Evolutionary conservation across 2,329 filamentous ascomycete genomes (phyloP).

Genomic region (Botrytis paeoniae): DNA sequence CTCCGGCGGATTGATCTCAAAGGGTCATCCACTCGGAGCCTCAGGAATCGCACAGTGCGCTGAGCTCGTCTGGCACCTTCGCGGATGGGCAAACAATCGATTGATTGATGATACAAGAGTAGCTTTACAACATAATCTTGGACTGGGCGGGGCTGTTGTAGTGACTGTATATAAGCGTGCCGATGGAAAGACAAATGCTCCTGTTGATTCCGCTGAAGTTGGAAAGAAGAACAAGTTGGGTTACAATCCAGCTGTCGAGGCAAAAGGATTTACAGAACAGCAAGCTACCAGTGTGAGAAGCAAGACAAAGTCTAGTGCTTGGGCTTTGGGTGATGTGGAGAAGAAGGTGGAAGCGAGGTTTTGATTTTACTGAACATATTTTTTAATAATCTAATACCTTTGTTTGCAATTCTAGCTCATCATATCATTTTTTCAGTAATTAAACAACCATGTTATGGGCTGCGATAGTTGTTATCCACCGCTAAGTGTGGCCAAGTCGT

Average conservation of each 20-base stretch:
- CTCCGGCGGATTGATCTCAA: slow-evolving; percentile 90
- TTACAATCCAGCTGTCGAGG: slow-evolving; percentile 89
- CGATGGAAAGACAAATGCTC: slow-evolving; percentile 67
- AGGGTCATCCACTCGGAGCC: slow-evolving; percentile 91
- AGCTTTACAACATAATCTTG: slow-evolving; percentile 89
- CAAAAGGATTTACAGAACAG: slow-evolving; percentile 78
- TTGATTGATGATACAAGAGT: slow-evolving; percentile 64
- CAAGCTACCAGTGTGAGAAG: slow-evolving; percentile 72
- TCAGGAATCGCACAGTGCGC: slow-evolving; percentile 95
- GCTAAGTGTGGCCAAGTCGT: neutral
- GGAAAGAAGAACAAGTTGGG: slow-evolving; percentile 67
- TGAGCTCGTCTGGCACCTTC: slow-evolving; percentile 90
- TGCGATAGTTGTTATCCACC: neutral
- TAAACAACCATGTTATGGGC: fast-evolving
- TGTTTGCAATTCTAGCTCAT: neutral
- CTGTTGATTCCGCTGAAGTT: slow-evolving; percentile 61
- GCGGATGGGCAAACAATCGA: slow-evolving; percentile 94
- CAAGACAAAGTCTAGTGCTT: slow-evolving; percentile 61
- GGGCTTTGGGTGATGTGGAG: slow-evolving; percentile 74
- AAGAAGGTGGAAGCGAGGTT: slow-evolving; percentile 72
- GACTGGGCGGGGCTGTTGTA: slow-evolving; percentile 85
- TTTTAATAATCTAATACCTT: neutral
- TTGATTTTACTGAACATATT: slow-evolving; percentile 31
- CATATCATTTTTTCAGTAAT: fast-evolving
- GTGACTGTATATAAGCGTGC: slow-evolving; percentile 85